These are phyloP conservation scores for Linaria vulgaris DNA, from an alignment of 257 asterid genomes.

Conservation along the genomic window DNA sequence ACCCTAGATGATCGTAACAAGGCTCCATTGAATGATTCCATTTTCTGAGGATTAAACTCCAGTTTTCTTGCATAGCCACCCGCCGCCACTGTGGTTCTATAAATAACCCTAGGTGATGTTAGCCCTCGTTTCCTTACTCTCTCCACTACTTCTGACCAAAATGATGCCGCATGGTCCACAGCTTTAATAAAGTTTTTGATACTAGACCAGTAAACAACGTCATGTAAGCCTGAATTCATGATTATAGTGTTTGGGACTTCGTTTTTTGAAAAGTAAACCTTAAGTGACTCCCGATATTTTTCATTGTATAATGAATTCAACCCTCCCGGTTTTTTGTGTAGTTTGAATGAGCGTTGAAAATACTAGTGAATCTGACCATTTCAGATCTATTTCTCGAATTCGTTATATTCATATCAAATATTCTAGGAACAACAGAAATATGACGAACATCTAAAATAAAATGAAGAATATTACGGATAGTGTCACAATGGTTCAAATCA, in stretches of 20 bases:
- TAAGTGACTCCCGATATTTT: constrained; percentile 46
- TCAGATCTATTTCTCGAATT: constrained; percentile 70
- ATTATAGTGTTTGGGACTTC: constrained; percentile 73
- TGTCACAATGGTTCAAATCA: constrained; percentile 91
- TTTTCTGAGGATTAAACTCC: constrained; percentile 81
- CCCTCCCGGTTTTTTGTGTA: constrained; percentile 66
- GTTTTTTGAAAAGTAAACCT: constrained; percentile 46
- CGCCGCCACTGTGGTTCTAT: constrained; percentile 79
- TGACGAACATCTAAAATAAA: constrained; percentile 57
- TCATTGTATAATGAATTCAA: constrained; percentile 51
- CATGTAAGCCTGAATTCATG: constrained; percentile 91
- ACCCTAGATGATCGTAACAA: constrained; percentile 71
- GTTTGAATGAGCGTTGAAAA: constrained; percentile 84
- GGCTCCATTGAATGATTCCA: constrained; percentile 89
- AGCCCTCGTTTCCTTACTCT: constrained; percentile 49
- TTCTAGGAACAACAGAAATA: constrained; percentile 51
- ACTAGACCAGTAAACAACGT: constrained; percentile 68
- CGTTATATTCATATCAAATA: constrained; percentile 65
- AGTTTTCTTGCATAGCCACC: constrained; percentile 75
- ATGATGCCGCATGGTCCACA: constrained; percentile 62
- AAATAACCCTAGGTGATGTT: constrained; percentile 52
- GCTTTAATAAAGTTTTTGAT: constrained; percentile 51
- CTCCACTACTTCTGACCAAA: constrained; percentile 63
- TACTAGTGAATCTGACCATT: constrained; percentile 65
- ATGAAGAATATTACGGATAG: constrained; percentile 65